phyloP scores from a whole-genome alignment of 768 basidiomycete genomes.

The Suillus occidentalis region DNA sequence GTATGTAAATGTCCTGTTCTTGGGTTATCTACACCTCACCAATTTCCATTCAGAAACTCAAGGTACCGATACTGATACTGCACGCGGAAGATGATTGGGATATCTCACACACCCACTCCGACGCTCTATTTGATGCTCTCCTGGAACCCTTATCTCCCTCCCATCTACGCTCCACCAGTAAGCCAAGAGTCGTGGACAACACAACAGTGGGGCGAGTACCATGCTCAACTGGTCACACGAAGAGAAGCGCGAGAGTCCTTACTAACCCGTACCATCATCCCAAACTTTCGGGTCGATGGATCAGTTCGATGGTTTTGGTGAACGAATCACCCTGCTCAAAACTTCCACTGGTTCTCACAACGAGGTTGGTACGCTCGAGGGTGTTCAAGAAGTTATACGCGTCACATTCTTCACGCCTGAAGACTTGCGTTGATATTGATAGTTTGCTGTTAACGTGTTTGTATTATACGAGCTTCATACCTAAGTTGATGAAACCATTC shows the following conservation, averaged over 20 bases:
- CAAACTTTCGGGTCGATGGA: constrained; percentile 52
- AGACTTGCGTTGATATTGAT: background rate
- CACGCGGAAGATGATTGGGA: constrained; percentile 77
- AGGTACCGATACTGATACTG: constrained; percentile 66
- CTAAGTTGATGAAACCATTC: background rate
- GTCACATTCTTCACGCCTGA: background rate
- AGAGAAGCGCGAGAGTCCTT: constrained; percentile 41
- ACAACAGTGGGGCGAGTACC: constrained; percentile 48
- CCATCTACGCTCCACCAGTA: constrained; percentile 38
- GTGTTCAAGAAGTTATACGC: constrained; percentile 63
- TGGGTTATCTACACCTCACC: background rate
- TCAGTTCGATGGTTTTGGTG: constrained; percentile 45
- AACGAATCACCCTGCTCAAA: constrained; percentile 57
- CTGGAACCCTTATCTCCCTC: constrained; percentile 64
- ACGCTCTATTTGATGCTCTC: constrained; percentile 64
- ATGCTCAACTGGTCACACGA: constrained; percentile 40
- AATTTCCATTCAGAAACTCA: constrained; percentile 50
- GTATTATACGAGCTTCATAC: background rate
- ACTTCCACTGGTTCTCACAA: constrained; percentile 60
- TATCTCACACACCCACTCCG: constrained; percentile 71
- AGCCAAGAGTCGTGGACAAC: constrained; percentile 28
- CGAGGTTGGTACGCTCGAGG: constrained; percentile 58
- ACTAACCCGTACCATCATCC: constrained; percentile 45
- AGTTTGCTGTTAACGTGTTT: background rate
- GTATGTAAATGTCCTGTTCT: constrained; percentile 38